Evolutionary conservation across 2,329 filamentous ascomycete genomes (phyloP), one percentile per base, ranked within the genome.

Genomic region (Sporothrix pallida): DNA sequence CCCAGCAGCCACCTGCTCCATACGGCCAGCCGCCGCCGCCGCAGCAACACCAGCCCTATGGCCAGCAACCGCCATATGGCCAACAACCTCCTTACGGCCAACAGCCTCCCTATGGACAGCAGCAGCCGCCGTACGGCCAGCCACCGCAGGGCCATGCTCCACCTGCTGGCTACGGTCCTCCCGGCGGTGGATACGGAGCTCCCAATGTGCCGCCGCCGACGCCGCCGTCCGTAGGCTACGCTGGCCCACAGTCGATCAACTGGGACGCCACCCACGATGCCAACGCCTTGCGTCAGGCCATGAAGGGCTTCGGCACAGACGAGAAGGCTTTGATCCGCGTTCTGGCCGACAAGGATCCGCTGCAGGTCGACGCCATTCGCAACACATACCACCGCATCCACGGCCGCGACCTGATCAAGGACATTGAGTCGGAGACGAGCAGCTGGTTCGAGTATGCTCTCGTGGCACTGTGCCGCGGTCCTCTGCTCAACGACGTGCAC

Each of bases 291-390:
- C 89, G 93, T 71, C 88, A 88, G 77, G 93, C 95, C 1, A 97
- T 98, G 94, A 97, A 97, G 82, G 94, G 81, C 0, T 93, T 97
- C 75, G 95, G 95, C 48, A 98, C 95, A 0, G 90, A 98, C 78
- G 95, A 98, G 81, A 91, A 90, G 78, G 82, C 87, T 0, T 84
- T 98, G 17, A 95, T 97, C 76, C 84, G 85, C 1, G 84, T 91
- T 2, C 84, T 98, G 9, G 84, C 91, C 2, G 88, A 86, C 77
- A 91, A 94, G 76, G 93, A 97, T 76, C 92, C 95, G 0, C 84
- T 94, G 4, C 93, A 97, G 80, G 87, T 96, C 75, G 88, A 91
- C 67, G 85, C 88, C 9, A 85, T 97, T 70, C 89, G 90, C 73
- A 81, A 86, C 8, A 87, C 91, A 2, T 98, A 92, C 83, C 84